Evolutionary conservation across 805 yeast genomes (phyloP).

Genomic region (Candida suzukii): DNA sequence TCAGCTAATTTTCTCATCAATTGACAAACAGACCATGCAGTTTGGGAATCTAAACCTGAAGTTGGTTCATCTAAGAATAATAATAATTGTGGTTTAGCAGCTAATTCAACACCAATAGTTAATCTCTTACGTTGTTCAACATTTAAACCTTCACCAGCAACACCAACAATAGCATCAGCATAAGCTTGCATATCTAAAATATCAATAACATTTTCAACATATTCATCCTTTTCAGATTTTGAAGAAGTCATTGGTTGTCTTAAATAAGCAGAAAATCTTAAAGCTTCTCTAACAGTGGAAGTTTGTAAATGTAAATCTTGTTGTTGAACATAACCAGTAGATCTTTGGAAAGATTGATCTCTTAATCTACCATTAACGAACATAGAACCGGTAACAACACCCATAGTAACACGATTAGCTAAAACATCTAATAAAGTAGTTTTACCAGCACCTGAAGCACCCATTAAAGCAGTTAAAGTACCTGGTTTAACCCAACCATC

Average conservation of each 20-base stretch:
- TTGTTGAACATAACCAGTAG: slow-evolving; percentile 49
- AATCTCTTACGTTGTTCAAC: slow-evolving; percentile 46
- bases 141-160: slow-evolving; percentile 39
- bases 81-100: slow-evolving; percentile 42
- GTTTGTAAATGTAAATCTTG: slow-evolving; percentile 44
- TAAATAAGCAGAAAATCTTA: slow-evolving; percentile 39
- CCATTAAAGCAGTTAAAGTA: slow-evolving; percentile 64
- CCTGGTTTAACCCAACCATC: slow-evolving; percentile 82
- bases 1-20: slow-evolving; percentile 40
- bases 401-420: slow-evolving; percentile 42
- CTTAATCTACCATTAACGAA: slow-evolving; percentile 43
- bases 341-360: slow-evolving; percentile 39
- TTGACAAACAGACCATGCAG: slow-evolving; percentile 49
- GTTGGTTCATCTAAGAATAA: slow-evolving; percentile 55
- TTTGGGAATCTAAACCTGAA: slow-evolving; percentile 48
- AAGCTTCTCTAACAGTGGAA: slow-evolving; percentile 43
- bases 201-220: slow-evolving; percentile 40
- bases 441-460: slow-evolving; percentile 54
- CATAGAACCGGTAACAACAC: slow-evolving; percentile 48
- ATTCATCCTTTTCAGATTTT: slow-evolving; percentile 34
- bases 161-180: slow-evolving; percentile 44
- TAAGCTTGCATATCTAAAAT: slow-evolving; percentile 43
- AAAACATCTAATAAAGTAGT: slow-evolving; percentile 44
- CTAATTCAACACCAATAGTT: slow-evolving; percentile 47
- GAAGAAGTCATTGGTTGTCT: slow-evolving; percentile 35